Percentiles rank a stretch among this genome's conserved stretches.
Conservation (phyloP, 345 rosid species). For the Lepidium aucheri region DNA sequence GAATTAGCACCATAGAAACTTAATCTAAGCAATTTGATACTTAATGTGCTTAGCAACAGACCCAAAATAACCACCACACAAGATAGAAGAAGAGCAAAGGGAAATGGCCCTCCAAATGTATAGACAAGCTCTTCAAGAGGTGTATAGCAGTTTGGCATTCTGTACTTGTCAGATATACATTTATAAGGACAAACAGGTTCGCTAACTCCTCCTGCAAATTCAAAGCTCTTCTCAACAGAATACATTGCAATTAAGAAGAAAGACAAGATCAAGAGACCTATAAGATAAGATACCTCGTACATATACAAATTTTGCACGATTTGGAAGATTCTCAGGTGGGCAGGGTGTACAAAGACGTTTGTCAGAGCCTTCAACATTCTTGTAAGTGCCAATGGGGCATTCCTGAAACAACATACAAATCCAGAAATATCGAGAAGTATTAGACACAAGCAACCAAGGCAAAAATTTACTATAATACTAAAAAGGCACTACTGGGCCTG, state of each 20-base stretch:
- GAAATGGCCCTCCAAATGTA: constrained; percentile 93
- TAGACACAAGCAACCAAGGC: not conserved
- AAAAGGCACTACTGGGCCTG: not conserved
- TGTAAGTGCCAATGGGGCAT: constrained; percentile 94
- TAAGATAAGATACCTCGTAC: constrained; percentile 56
- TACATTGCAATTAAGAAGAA: constrained; percentile 6
- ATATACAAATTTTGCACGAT: constrained; percentile 68
- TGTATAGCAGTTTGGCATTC: constrained; percentile 93
- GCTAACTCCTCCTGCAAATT: constrained; percentile 72
- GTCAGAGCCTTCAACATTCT: constrained; percentile 81
- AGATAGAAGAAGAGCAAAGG: constrained; percentile 65
- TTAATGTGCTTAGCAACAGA: constrained; percentile 56
- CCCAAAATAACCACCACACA: constrained; percentile 63
- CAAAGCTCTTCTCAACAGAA: constrained; percentile 17
- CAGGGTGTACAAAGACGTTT: constrained; percentile 77
- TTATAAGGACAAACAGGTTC: constrained; percentile 67
- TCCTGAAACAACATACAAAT: constrained; percentile 42
- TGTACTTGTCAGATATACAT: constrained; percentile 84
- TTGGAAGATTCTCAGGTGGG: constrained; percentile 71
- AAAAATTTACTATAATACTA: not conserved
- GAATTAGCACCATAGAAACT: constrained; percentile 51
- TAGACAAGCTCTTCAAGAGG: constrained; percentile 92
- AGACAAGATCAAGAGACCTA: constrained; percentile 1
- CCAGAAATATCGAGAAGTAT: constrained; percentile 2
- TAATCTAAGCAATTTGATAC: constrained; percentile 61